Base-by-base conservation (phyloP, 805 yeast genomes). In the Allodekkera sacchari region DNA sequence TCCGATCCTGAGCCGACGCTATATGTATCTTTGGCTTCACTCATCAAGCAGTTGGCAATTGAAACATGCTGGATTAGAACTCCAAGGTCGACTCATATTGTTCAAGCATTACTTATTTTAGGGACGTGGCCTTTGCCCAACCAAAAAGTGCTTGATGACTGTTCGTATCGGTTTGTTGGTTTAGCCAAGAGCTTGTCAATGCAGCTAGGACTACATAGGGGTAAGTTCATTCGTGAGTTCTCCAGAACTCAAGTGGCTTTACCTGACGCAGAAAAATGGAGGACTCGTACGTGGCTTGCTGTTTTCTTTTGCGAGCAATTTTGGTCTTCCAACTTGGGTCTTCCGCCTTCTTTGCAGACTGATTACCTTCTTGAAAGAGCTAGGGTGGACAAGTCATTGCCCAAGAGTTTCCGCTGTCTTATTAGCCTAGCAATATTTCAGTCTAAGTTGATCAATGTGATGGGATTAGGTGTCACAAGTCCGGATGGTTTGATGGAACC, bases 41-140 rank as follows among this genome's bases (percentile, higher is more conserved):
- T 84, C 25, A 82, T 88, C 43, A 83, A 83, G 47, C 92, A 83
- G 47, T 60, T 87, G 43, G 95, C 95, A 0, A 84, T 84, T 32
- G 94, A 83, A 48, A 83, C 94, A 0, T 85, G 95, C 57, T 84
- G 95, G 94, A 74, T 87, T 30, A 64, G 88, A 35, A 88, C 96
- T 0, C 96, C 96, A 3, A 68, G 96, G 49, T 83, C 95, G 3
- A 83, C 96, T 0, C 95, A 88, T 53, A 88, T 88, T 24, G 84
- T 88, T 6, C 96, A 88, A 50, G 94, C 96, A 0, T 61, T 88
- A 24, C 59, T 88, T 17, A 79, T 88, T n/a, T 62, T 88, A 18
- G 75, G 88, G 18, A 75, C 76, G 11, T 88, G 96, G 96, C 96
- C 96, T 0, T 55, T 88, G 27, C 96, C 96, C 0, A 87, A 87